Evolutionary conservation across 2,329 filamentous ascomycete genomes (phyloP).

Genomic region (Sphaceloma murrayae): DNA sequence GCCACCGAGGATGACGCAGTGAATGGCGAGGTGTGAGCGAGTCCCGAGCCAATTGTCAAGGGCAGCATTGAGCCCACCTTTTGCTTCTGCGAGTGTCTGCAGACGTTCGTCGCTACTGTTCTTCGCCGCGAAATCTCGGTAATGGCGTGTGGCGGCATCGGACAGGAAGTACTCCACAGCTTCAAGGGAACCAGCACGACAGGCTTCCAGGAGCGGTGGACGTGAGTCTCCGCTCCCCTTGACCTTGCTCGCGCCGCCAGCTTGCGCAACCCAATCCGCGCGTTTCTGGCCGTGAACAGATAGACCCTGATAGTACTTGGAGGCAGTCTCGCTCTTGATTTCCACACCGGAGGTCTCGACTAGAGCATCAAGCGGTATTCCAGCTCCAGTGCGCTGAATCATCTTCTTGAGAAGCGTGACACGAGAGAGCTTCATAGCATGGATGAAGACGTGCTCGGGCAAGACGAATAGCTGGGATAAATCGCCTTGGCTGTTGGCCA

Average conservation of each 20-base stretch:
- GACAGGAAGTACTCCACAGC: slow-evolving; percentile 69
- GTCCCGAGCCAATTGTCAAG: slow-evolving; percentile 53
- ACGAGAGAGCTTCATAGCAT: slow-evolving; percentile 40
- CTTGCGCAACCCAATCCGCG: slow-evolving; percentile 62
- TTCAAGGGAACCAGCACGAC: slow-evolving; percentile 49
- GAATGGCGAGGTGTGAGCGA: slow-evolving; percentile 51
- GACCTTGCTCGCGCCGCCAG: slow-evolving; percentile 33
- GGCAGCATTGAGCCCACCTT: slow-evolving; percentile 54
- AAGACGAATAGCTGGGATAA: slow-evolving; percentile 26
- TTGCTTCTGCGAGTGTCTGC: slow-evolving; percentile 49
- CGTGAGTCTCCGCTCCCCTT: slow-evolving; percentile 28
- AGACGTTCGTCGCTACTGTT: slow-evolving; percentile 54
- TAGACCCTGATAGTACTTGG: slow-evolving; percentile 66
- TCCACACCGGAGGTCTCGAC: slow-evolving; percentile 57
- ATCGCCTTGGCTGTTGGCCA: not conserved
- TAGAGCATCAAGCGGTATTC: slow-evolving; percentile 58
- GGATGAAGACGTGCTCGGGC: slow-evolving; percentile 16
- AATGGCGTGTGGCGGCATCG: slow-evolving; percentile 57
- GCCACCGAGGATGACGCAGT: slow-evolving; percentile 51
- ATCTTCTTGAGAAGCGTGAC: slow-evolving; percentile 52
- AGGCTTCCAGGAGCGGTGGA: slow-evolving; percentile 54
- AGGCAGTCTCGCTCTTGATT: slow-evolving; percentile 48
- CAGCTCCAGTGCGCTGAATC: slow-evolving; percentile 57
- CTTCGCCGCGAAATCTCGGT: slow-evolving; percentile 56
- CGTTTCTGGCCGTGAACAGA: slow-evolving; percentile 67